Evolutionary conservation across 495 filamentous ascomycete genomes (phyloP).

Genomic region (Pseudotulostoma volvatum): DNA sequence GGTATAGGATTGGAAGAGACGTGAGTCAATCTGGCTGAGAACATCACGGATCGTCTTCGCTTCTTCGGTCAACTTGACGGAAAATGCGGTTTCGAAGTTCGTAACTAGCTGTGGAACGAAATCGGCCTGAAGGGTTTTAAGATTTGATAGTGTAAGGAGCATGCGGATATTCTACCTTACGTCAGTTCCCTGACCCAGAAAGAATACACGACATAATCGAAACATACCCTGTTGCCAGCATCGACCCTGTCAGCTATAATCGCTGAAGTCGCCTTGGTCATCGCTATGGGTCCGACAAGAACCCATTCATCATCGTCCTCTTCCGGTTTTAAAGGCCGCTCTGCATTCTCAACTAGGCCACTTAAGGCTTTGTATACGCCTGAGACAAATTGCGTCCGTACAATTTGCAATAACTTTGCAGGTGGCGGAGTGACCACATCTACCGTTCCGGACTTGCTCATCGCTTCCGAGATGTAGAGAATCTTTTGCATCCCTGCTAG

Average conservation of each 20-base stretch:
- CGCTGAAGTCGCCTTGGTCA: constrained; percentile 17
- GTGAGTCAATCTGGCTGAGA: constrained; percentile 70
- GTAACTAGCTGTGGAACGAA: constrained; percentile 67
- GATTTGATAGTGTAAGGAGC: constrained; percentile 81
- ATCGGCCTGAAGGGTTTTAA: constrained; percentile 59
- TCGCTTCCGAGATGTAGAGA: constrained; percentile 75
- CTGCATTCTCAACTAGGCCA: constrained; percentile 91
- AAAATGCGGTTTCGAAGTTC: constrained; percentile 80
- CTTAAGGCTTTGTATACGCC: constrained; percentile 83
- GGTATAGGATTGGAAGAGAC: constrained; percentile 83
- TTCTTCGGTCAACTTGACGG: constrained; percentile 81
- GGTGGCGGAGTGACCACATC: constrained; percentile 72
- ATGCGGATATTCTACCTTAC: constrained; percentile 65
- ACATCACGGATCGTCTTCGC: constrained; percentile 77
- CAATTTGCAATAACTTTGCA: constrained; percentile 68
- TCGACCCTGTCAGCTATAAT: constrained; percentile 42
- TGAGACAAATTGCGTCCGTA: constrained; percentile 72
- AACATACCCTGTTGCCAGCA: constrained; percentile 52
- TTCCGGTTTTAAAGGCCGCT: constrained; percentile 43
- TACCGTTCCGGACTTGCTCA: constrained; percentile 43
- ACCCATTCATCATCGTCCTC: constrained; percentile 43
- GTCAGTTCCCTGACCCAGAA: constrained; percentile 8
- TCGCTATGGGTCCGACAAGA: constrained; percentile 13
- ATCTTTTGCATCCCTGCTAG: constrained; percentile 81
- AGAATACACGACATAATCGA: background rate